Percentiles rank a stretch among this genome's conserved stretches.
These are phyloP conservation scores for Podospora didyma DNA, from an alignment of 495 filamentous ascomycete genomes.

Conservation along the genomic window DNA sequence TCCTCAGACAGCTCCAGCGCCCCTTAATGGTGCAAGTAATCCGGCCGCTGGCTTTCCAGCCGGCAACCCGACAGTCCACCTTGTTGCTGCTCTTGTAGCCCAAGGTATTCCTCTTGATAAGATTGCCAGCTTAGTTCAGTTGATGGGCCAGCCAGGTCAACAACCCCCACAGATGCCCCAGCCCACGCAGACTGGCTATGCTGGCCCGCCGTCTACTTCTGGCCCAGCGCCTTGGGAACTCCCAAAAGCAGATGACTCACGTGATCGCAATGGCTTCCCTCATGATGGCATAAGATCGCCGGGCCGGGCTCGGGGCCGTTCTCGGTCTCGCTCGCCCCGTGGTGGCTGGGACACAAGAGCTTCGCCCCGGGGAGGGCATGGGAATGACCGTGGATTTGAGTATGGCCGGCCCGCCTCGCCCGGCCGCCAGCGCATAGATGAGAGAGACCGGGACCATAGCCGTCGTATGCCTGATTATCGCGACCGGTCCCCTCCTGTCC, in stretches of 20 bases:
- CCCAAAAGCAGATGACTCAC: slow-evolving; percentile 46
- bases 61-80: slow-evolving; percentile 44
- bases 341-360: slow-evolving; percentile 54
- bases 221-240: slow-evolving; percentile 36
- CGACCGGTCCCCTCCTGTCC: slow-evolving; percentile 71
- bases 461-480: slow-evolving; percentile 66
- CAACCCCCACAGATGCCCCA: slow-evolving; percentile 16
- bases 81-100: slow-evolving; percentile 43
- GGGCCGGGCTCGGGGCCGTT: slow-evolving; percentile 63
- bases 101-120: slow-evolving; percentile 43
- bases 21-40: slow-evolving; percentile 41
- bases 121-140: slow-evolving; percentile 42
- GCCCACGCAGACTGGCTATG: slow-evolving; percentile 23
- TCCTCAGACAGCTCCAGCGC: slow-evolving; percentile 35
- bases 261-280: slow-evolving; percentile 56
- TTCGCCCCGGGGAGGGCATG: slow-evolving; percentile 36
- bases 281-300: slow-evolving; percentile 48
- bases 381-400: slow-evolving; percentile 36
- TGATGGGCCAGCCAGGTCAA: slow-evolving; percentile 33
- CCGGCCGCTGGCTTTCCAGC: slow-evolving; percentile 27
- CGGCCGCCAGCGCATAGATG: slow-evolving; percentile 56
- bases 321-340: slow-evolving; percentile 65
- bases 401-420: slow-evolving; percentile 38
- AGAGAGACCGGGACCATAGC: slow-evolving; percentile 44
- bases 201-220: slow-evolving; percentile 23